Base-by-base conservation (phyloP, 495 filamentous ascomycete genomes). In the Aspergillus homomorphus region DNA sequence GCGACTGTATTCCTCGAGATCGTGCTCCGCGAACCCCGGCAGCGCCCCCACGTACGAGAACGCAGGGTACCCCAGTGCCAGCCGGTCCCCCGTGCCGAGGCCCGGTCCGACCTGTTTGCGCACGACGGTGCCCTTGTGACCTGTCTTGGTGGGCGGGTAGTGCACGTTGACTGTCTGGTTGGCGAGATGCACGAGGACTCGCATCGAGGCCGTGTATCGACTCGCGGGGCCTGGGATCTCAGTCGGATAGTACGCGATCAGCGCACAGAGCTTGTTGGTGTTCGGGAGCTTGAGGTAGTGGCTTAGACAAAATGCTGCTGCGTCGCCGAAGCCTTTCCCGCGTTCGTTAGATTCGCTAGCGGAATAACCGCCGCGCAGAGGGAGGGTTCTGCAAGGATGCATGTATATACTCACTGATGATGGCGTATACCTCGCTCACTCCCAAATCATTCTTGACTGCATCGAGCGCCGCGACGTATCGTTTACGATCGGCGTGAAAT, bases 11-110 rank as follows among this genome's bases (percentile, higher is more conserved):
- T 51, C 49, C 49, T 23, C 21, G 7, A 23, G 49, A n/a, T 30
- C 49, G n/a, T 23, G 49, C 49, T 51, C 65, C 58, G 42, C 53
- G 22, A 53, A 46, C 20, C 33, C 43, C 16, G 57, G 21, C 45
- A 30, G 21, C 10, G 20, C 42, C 2, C 26, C 43, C 23, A 53
- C 49, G 20, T 42, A 64, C 53, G 49, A 23, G 24, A 24, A 51
- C 10, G 49, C 49, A 14, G 24, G 14, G 24, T 51, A 51, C 21
- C 24, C 24, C 8, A 51, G 22, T 21, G 49, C 23, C 22, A 51
- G 49, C 9, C 49, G 49, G 24, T 28, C 49, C 16, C 49, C 49
- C 0, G 19, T 28, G 2, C 49, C 49, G 6, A 51, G n/a, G n/a
- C 49, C 49, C 2, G 49, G n/a, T 4, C 21, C 24, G 22, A 51